Base-by-base conservation (phyloP, 495 filamentous ascomycete species). In the Aspergillus kassunensis region DNA sequence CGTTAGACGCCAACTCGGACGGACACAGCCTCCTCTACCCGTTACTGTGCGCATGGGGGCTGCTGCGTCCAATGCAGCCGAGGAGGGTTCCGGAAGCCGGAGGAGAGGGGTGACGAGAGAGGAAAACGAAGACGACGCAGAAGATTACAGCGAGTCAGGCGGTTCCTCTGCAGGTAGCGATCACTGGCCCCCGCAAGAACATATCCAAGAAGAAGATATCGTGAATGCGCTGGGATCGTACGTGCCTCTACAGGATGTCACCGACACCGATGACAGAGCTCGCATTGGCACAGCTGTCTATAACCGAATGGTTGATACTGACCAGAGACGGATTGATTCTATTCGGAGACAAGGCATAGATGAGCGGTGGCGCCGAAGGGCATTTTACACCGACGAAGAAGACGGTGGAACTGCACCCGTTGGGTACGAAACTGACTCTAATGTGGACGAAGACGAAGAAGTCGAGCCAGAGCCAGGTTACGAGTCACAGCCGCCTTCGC, bases 321-420 rank as follows among this genome's bases (percentile, higher is more conserved):
- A 70, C n/a, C 63, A 64, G 40, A 64, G 66, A 55, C 66, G 69
- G 33, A 54, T 70, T 8, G 59, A 74, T 37, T 65, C 71, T 23
- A 58, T 65, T 29, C 69, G 75, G n/a, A 68, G 67, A 18, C 74
- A 73, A 42, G 81, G 79, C 42, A 74, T 88, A 15, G 75, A 85
- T 54, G 84, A 92, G 49, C 81, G 87, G 41, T 89, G 87, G 85
- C 79, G 79, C 54, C 75, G 82, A 44, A 73, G 88, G 44, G 81
- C 82, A 23, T 91, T 91, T 57, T 91, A 91, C 58, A 76, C 87
- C 18, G 89, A 91, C 36, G 87, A 89, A 61, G 88, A 90, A 69
- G 88, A 90, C 62, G 87, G 87, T 10, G 78, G 78, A 6, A 60
- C 69, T 9, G 74, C 80, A 2, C 87, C 87, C 6, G 74, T 77